A percentile compares a stretch with the other conserved stretches of the same genome.
These are phyloP conservation scores for Butyriboletus loyo DNA, from an alignment of 768 basidiomycete species.

Conservation along the genomic window DNA sequence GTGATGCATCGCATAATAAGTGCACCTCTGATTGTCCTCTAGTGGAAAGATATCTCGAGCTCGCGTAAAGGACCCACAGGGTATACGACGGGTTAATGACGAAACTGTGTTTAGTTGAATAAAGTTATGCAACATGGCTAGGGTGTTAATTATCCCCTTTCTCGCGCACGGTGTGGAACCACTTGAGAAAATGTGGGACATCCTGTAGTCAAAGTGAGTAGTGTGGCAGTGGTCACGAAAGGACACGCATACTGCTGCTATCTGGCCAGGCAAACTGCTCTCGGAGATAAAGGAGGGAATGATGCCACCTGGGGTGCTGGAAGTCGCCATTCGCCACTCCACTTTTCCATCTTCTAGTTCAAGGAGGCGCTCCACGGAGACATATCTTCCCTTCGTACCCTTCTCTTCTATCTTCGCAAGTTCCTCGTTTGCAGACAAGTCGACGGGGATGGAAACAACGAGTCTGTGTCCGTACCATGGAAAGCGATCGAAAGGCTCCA, in stretches of 20 bases:
- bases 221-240: background rate
- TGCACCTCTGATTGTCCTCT: constrained; percentile 10
- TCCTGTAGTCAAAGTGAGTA: constrained; percentile 43
- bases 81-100: background rate
- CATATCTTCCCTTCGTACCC: constrained; percentile 65
- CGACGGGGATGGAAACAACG: constrained; percentile 64
- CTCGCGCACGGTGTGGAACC: constrained; percentile 45
- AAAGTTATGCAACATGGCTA: background rate
- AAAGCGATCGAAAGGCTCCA: background rate
- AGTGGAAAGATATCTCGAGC: constrained; percentile 87
- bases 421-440: constrained; percentile 56
- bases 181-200: constrained; percentile 68
- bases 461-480: constrained; percentile 17
- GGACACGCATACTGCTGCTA: constrained; percentile 47
- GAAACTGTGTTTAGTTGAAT: background rate
- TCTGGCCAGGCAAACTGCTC: constrained; percentile 55
- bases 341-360: constrained; percentile 61
- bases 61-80: constrained; percentile 45
- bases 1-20: background rate
- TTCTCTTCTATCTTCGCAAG: constrained; percentile 60
- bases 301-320: constrained; percentile 65
- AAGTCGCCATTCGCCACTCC: constrained; percentile 82
- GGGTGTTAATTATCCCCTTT: constrained; percentile 1
- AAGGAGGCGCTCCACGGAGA: constrained; percentile 61
- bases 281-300: constrained; percentile 67